Base-by-base conservation (phyloP, 805 yeast species). In the Ogataea minuta region DNA sequence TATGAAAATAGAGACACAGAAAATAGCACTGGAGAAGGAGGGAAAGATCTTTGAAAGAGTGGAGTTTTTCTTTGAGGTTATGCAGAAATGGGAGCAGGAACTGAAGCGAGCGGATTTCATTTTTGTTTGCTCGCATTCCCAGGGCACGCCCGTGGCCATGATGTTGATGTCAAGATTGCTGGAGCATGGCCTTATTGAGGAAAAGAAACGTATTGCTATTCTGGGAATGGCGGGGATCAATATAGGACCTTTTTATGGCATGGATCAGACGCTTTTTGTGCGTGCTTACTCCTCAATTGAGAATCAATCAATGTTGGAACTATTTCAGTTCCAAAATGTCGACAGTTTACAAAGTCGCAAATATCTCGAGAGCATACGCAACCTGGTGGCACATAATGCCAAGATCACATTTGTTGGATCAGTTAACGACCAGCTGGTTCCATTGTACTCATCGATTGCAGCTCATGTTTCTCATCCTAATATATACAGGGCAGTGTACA, bases 161-260 rank as follows among this genome's bases (percentile, higher is more conserved):
- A 80, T 87, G 23, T 60, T 91, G 20, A 63, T 89, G n/a, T 83
- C 95, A 0, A 72, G 74, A 49, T 68, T 91, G 28, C 73, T 91
- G 9, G 83, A 77, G 47, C 71, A 75, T 25, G 93, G 79, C 0
- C 48, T 63, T 7, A 68, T 77, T 9, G 56, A 69, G 12, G 56
- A 60, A 17, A 53, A 62, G 30, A 72, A 76, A 44, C 59, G 74
- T 15, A 71, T 90, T 10, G 87, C 93, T 0, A 66, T 91, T 13
- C 64, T 91, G 34, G 91, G 91, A 3, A 91, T 91, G 99, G 98
- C 98, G 0, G 98, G 98, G 1, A 78, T 90, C 16, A 87, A 89
- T 52, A 79, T 87, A 57, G 99, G 99, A 0, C 99, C 99, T 2
- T 85, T 87, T 56, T 87, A 80, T 49, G 97, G 97, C 0, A 77